phyloP scores from a whole-genome alignment of 106 monocot genomes.

The Dioscorea zingiberensis region DNA sequence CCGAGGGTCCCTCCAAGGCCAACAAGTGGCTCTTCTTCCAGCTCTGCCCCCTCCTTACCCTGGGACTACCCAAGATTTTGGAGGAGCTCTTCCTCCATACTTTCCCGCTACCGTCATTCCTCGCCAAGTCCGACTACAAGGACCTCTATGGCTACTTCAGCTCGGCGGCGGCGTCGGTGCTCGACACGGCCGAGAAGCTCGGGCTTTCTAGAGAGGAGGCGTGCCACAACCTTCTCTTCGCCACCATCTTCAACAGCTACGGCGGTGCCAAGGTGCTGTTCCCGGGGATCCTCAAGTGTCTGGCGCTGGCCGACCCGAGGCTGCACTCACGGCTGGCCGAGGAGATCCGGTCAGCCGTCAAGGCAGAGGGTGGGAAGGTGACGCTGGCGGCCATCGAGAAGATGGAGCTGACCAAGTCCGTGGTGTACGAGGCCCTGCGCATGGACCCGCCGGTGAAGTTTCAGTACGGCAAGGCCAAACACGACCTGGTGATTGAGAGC shows the following conservation, averaged over 20 bases:
- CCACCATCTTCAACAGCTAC: slow-evolving; percentile 37
- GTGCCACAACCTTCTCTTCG: slow-evolving; percentile 47
- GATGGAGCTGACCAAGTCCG: slow-evolving; percentile 42
- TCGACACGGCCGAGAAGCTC: slow-evolving; percentile 20
- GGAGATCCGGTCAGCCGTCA: slow-evolving; percentile 26
- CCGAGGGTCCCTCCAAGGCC: slow-evolving; percentile 12
- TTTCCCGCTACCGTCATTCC: slow-evolving; percentile 29
- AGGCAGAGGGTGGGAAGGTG: slow-evolving; percentile 18
- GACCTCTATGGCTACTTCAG: slow-evolving; percentile 33
- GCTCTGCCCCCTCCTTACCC: slow-evolving; percentile 33
- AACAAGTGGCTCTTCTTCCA: slow-evolving; percentile 33
- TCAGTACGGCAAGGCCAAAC: slow-evolving; percentile 44
- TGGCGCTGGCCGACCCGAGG: slow-evolving; percentile 4
- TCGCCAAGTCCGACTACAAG: slow-evolving; percentile 26
- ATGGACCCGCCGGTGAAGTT: slow-evolving; percentile 47
- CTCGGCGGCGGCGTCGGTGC: slow-evolving; percentile 14
- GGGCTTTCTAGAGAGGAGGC: slow-evolving; percentile 47
- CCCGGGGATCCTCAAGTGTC: slow-evolving; percentile 24
- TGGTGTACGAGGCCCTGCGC: slow-evolving; percentile 45
- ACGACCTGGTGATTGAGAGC: slow-evolving; percentile 40
- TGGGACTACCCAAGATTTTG: slow-evolving; percentile 22
- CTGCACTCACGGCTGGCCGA: slow-evolving; percentile 27
- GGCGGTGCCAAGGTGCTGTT: slow-evolving; percentile 38
- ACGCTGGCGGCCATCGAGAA: slow-evolving; percentile 30
- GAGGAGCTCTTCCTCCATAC: slow-evolving; percentile 54